Conservation (phyloP, 306 rosid species). For the Hippophae gyantsensis region DNA sequence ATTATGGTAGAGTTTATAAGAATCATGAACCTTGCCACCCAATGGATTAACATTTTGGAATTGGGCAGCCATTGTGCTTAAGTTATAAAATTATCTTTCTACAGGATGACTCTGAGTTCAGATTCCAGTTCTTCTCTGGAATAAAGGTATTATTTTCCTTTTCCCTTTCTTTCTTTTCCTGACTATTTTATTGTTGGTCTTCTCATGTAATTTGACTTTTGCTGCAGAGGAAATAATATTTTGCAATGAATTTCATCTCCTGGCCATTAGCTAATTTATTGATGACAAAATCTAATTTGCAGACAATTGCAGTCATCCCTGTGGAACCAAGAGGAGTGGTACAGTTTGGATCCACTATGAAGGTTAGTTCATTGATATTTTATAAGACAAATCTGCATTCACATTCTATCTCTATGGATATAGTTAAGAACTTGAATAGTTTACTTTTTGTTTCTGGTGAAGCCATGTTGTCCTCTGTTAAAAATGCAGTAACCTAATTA, state of each 20-base stretch:
- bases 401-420: slow-evolving; percentile 2
- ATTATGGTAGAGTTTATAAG: no score
- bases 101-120: slow-evolving; percentile 42
- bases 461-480: not conserved
- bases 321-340: slow-evolving; percentile 51
- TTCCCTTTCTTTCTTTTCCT: not conserved
- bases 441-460: not conserved
- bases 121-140: slow-evolving; percentile 51
- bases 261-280: slow-evolving; percentile 16
- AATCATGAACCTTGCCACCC: no score
- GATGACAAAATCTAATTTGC: slow-evolving; percentile 25
- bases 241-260: slow-evolving; percentile 4
- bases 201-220: slow-evolving; percentile 6
- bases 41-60: no score
- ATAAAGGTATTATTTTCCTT: slow-evolving; percentile 49
- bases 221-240: slow-evolving; percentile 1
- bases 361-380: slow-evolving; percentile 35
- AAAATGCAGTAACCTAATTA: not conserved
- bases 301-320: slow-evolving; percentile 64
- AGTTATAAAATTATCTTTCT: not conserved
- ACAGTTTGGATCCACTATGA: slow-evolving; percentile 65
- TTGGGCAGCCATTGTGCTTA: no score
- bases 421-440: not conserved
- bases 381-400: not conserved
- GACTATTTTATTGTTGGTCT: not conserved